These are phyloP conservation scores for Linum lewisii DNA, from an alignment of 345 rosid species.

Conservation along the genomic window DNA sequence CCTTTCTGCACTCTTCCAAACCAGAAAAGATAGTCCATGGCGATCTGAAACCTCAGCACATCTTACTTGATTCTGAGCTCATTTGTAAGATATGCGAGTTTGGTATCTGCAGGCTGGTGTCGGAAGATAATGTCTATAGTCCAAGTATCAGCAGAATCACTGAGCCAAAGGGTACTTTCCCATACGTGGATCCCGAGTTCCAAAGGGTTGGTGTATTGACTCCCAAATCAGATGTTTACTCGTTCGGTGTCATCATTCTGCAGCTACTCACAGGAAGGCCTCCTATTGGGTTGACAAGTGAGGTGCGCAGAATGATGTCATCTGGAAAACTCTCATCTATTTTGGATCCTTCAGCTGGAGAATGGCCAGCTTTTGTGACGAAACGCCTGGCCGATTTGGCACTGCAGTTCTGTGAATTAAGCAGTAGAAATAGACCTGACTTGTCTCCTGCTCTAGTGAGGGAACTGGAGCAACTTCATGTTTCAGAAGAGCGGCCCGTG, in stretches of 20 bases:
- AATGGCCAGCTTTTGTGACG: conserved; percentile 48
- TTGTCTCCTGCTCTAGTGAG: conserved; percentile 50
- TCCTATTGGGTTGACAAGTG: conserved; percentile 40
- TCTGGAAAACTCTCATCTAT: conserved; percentile 31
- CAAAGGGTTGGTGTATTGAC: conserved; percentile 44
- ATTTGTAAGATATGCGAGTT: conserved; percentile 67
- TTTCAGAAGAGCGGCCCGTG: conserved; percentile 42
- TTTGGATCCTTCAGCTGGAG: conserved; percentile 62
- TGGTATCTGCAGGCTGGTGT: conserved; percentile 48
- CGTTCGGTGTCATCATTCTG: conserved; percentile 52
- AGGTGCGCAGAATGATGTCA: conserved; percentile 40
- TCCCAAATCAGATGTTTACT: conserved; percentile 51
- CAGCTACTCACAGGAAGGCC: conserved; percentile 57
- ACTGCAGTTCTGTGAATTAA: conserved; percentile 49
- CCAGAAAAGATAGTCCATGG: conserved; percentile 69
- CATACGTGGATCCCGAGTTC: conserved; percentile 59
- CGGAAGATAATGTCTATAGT: conserved; percentile 30
- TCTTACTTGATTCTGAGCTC: conserved; percentile 54
- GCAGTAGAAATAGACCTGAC: conserved; percentile 43
- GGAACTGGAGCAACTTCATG: conserved; percentile 53
- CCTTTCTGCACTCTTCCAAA: conserved; percentile 64
- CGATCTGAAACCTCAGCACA: conserved; percentile 60
- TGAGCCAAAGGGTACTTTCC: conserved; percentile 46
- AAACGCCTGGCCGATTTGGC: conserved; percentile 39
- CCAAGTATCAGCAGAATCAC: conserved; percentile 30